These are phyloP conservation scores for Phytophthora pistaciae DNA, from an alignment of 352 stramenopile genomes.

Conservation along the genomic window DNA sequence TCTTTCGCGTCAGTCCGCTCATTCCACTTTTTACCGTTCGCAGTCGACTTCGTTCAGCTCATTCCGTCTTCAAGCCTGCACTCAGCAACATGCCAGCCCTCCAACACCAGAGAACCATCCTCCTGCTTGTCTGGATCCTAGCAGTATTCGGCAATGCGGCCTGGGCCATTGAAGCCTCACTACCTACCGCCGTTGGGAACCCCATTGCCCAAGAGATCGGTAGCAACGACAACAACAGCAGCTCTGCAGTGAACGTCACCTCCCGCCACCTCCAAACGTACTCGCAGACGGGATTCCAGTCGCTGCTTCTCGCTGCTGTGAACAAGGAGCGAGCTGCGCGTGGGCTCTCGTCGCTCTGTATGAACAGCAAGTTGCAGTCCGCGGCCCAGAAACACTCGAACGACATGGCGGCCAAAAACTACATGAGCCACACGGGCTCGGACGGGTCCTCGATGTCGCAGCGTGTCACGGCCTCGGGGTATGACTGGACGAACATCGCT, in stretches of 20 bases:
- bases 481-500: constrained; percentile 53
- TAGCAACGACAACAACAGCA: background rate
- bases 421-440: constrained; percentile 60
- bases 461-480: constrained; percentile 53
- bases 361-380: constrained; percentile 45
- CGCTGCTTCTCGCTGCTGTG: constrained; percentile 51
- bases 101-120: constrained; percentile 6
- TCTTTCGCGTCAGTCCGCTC: constrained; percentile 25
- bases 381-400: constrained; percentile 39
- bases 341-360: constrained; percentile 43
- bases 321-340: constrained; percentile 55
- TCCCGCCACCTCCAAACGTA: constrained; percentile 32
- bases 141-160: constrained; percentile 10
- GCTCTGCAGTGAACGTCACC: constrained; percentile 1
- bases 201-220: constrained; percentile 3
- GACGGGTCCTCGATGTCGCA: constrained; percentile 49
- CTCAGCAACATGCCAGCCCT: constrained; percentile 10
- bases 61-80: constrained; percentile 15
- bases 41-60: constrained; percentile 1
- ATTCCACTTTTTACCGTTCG: constrained; percentile 32
- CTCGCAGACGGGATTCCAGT: constrained; percentile 27
- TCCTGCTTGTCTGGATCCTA: constrained; percentile 22
- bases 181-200: constrained; percentile 3
- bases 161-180: background rate
- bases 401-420: constrained; percentile 57